Evolutionary conservation across 805 yeast genomes (phyloP).

Genomic region (Maudiozyma pseudohumilis): DNA sequence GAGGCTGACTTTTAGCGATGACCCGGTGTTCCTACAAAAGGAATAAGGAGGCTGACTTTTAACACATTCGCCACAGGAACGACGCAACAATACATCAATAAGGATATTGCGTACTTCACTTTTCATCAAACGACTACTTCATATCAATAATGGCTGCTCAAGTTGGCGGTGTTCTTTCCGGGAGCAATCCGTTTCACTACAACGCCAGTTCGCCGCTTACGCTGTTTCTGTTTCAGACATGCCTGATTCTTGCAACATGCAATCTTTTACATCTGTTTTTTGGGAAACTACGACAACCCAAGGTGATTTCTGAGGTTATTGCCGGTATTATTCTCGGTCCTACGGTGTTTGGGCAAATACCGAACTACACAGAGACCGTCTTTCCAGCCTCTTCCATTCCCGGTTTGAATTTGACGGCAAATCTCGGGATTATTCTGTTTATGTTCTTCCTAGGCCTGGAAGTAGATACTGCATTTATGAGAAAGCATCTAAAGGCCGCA

Average conservation of each 20-base stretch:
- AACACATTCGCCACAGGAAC: too few species aligned
- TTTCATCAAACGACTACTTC: not conserved
- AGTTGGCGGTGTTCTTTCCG: constrained; percentile 63
- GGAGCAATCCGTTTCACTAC: constrained; percentile 58
- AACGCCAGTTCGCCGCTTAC: constrained; percentile 52
- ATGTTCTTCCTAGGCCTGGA: constrained; percentile 72
- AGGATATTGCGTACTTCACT: not conserved
- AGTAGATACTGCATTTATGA: constrained; percentile 59
- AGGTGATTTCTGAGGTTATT: constrained; percentile 73
- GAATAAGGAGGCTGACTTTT: too few species aligned
- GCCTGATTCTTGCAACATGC: constrained; percentile 49
- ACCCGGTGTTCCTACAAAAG: too few species aligned
- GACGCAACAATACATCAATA: not conserved
- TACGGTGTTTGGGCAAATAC: constrained; percentile 61
- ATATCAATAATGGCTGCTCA: not conserved
- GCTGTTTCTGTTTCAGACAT: constrained; percentile 58
- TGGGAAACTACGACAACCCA: constrained; percentile 56
- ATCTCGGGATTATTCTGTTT: constrained; percentile 63
- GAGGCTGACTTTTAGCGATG: too few species aligned
- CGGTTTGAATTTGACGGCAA: constrained; percentile 57
- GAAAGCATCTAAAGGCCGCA: constrained; percentile 51
- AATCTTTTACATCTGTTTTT: constrained; percentile 54
- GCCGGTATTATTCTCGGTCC: constrained; percentile 72
- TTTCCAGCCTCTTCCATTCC: constrained; percentile 58
- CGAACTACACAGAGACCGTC: constrained; percentile 52